phyloP scores from a whole-genome alignment of 2,329 filamentous ascomycete genomes.

The Helminthosporium solani region DNA sequence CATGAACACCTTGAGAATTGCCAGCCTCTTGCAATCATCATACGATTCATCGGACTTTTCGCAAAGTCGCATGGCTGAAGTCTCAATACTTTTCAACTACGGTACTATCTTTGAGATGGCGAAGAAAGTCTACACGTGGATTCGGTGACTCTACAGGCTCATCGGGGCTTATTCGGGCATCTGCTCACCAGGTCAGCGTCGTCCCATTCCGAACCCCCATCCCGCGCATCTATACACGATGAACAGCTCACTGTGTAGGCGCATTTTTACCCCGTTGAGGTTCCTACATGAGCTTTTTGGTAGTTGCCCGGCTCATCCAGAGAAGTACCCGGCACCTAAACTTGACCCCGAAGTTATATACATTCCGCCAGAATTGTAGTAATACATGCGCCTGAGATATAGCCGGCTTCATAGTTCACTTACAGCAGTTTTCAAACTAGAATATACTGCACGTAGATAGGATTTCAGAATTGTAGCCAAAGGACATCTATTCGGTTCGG shows the following conservation, averaged over 20 bases:
- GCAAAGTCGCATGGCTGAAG: neutral
- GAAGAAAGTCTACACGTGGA: neutral
- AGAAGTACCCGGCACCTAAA: no score
- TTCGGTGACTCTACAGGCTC: neutral
- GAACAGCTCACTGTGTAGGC: neutral
- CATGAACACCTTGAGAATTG: no score
- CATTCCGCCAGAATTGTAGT: no score
- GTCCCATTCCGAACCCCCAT: neutral
- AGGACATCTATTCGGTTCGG: no score
- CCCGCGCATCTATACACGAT: neutral
- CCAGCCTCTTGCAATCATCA: no score
- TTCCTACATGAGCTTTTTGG: neutral
- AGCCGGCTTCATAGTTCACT: no score
- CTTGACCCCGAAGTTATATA: no score
- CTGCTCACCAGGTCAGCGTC: neutral
- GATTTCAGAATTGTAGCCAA: no score
- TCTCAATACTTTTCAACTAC: neutral
- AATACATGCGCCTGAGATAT: no score
- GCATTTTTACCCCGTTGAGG: neutral
- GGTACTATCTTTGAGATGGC: neutral
- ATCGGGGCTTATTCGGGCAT: neutral
- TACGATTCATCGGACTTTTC: neutral
- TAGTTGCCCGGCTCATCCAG: neutral
- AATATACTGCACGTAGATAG: no score
- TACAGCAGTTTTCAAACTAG: no score